Percentiles rank a stretch among this genome's conserved stretches.
These are phyloP conservation scores for Amanita rimosa DNA, from an alignment of 768 basidiomycete species.

Conservation along the genomic window DNA sequence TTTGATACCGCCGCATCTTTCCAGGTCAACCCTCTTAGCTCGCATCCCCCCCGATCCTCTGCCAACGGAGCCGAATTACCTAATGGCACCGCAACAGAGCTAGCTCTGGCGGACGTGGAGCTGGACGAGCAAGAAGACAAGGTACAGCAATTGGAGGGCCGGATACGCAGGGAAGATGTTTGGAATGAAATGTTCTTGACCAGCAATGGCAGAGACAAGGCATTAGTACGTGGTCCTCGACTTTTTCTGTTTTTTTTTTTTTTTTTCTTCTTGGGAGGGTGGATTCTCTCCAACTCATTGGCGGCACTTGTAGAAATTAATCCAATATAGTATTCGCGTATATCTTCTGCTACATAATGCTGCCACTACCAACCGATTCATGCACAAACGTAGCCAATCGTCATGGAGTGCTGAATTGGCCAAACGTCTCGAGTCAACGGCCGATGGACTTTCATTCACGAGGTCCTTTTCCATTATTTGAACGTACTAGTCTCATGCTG, in stretches of 20 bases:
- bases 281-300: not conserved
- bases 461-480: conserved; percentile 32
- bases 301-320: conserved; percentile 50
- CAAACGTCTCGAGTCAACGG: conserved; percentile 48
- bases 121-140: conserved; percentile 39
- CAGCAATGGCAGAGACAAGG: conserved; percentile 75
- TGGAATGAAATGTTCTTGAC: conserved; percentile 75
- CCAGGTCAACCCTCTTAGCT: conserved; percentile 73
- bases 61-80: conserved; percentile 33
- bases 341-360: conserved; percentile 62
- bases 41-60: conserved; percentile 64
- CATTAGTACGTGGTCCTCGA: conserved; percentile 46
- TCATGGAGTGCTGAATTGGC: conserved; percentile 48
- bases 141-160: conserved; percentile 30
- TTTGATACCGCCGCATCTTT: conserved; percentile 56
- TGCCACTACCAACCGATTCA: conserved; percentile 30
- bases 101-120: conserved; percentile 33
- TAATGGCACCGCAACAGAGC: conserved; percentile 23
- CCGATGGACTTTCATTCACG: conserved; percentile 61
- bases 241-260: not conserved
- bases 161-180: conserved; percentile 52
- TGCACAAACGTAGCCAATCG: conserved; percentile 33
- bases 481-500: not conserved
- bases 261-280: not conserved
- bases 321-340: conserved; percentile 73